Base-by-base conservation (phyloP, 2,329 filamentous ascomycete genomes). In the Scedosporium dehoogii region DNA sequence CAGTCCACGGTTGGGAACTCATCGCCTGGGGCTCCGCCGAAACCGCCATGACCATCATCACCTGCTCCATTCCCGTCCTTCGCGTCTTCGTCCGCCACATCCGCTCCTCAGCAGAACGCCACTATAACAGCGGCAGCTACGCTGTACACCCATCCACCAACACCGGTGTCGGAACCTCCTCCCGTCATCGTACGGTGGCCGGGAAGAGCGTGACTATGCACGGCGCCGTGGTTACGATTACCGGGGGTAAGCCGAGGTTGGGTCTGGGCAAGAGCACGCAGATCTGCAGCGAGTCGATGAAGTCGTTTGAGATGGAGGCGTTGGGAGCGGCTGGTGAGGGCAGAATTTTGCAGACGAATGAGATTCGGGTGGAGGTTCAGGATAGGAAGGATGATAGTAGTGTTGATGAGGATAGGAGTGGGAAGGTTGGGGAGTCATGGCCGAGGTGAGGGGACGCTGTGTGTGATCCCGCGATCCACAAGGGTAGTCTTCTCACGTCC, bases 1-100 rank as follows among this genome's bases (percentile, higher is more conserved):
- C 64, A 10, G 58, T 23, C 46, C 10, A 27, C 10, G 48, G 59
- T 44, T 59, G 63, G 4, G 63, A 66, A 7, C 65, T 68, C 7
- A 62, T 68, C n/a, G 64, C 64, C 42, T 67, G 65, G 66, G 62
- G 64, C 23, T 63, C 62, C 9, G 65, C 65, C 7, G 66, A 68
- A 48, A 64, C 65, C 18, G 64, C 65, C n/a, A 64, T 65, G 10
- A 64, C 65, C 12, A 67, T 66, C 25, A 64, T 67, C 46, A 64
- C 65, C 41, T 63, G 61, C 63, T 72, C 69, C 4, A 71, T 73
- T 29, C 71, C 71, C 9, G 70, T 73, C 14, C 61, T 73, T 4
- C 69, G 70, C 1, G 69, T 68, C n/a, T 65, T 72, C 2, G 61
- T 72, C 62, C 53, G 53, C 21, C 14, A 16, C 12, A 56, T 56